phyloP scores from a whole-genome alignment of 1,284 basidiomycete species.

The Trametes sp. region DNA sequence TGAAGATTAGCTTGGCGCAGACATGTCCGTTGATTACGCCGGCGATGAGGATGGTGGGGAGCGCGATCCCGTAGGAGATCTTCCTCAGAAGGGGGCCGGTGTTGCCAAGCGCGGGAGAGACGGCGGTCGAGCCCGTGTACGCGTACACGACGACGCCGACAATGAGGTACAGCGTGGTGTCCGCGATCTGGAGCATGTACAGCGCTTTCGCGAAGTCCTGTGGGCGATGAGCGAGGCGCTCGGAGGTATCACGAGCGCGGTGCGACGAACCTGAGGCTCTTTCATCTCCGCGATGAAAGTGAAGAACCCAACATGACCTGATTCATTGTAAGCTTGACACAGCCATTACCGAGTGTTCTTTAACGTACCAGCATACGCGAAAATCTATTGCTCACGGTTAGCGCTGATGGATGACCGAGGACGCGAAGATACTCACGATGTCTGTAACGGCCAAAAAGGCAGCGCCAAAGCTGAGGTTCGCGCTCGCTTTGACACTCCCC shows the following conservation, averaged over 20 bases:
- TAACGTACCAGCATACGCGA: constrained; percentile 57
- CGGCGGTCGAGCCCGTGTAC: constrained; percentile 36
- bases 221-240: neutral
- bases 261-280: constrained; percentile 45
- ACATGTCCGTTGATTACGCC: constrained; percentile 45
- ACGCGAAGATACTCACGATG: constrained; percentile 47
- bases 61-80: constrained; percentile 42
- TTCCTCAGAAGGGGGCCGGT: constrained; percentile 38
- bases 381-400: constrained; percentile 46
- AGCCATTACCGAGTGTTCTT: constrained; percentile 38
- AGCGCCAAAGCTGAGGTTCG: constrained; percentile 52
- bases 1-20: constrained; percentile 43
- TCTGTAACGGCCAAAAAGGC: constrained; percentile 63
- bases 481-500: constrained; percentile 48
- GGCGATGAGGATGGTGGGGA: constrained; percentile 44
- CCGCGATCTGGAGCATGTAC: constrained; percentile 40
- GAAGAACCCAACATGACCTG: constrained; percentile 53
- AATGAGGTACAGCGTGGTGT: constrained; percentile 43
- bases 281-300: constrained; percentile 65
- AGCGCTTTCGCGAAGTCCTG: constrained; percentile 44
- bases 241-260: neutral
- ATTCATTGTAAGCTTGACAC: neutral
- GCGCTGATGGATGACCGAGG: neutral
- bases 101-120: constrained; percentile 43
- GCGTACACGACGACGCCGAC: constrained; percentile 44